Base-by-base conservation (phyloP, 306 rosid genomes). In the Styphnolobium japonicum region DNA sequence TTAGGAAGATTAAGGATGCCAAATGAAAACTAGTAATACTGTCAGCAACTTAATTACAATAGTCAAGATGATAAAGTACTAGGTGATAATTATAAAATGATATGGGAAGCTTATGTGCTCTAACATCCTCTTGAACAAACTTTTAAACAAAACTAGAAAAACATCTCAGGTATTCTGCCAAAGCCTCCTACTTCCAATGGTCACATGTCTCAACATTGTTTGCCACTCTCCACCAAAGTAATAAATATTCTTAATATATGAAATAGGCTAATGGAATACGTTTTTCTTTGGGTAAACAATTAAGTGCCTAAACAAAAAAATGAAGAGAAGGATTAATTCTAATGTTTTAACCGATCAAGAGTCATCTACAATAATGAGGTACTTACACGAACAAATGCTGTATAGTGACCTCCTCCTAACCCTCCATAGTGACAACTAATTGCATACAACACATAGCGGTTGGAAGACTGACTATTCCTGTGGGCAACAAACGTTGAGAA, bases 361-460 rank as follows among this genome's bases (percentile, higher is more conserved):
- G 63, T 31, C 10, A 40, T 37, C 45, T 12, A 34, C 36, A 33
- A 77, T 4, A 63, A 51, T 25, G 33, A 71, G 77, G 53, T 49
- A 81, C 98, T 89, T 85, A 94, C 98, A 31, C 81, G 91, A 73
- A 92, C 90, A 83, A 81, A 85, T 43, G 98, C 93, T 10, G 98
- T 94, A 72, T 94, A 92, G 74, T 94, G 98, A 79, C 98, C 98
- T 7, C 93, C 91, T 66, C 91, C 92, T 87, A 89, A 45, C 49
- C 91, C 87, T 37, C 98, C 98, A 74, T 87, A 87, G 84, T 94
- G 98, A 89, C 93, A 90, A 73, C 90, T 92, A 79, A 92, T 80
- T 48, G 97, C 97, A 80, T 90, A 92, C 81, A 94, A 39, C 84
- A 61, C 71, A 73, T 94, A 94, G 31, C 83, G 80, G 58, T 73